Conservation (phyloP, 1,284 basidiomycete species). For the Fomitopsis schrenkii region DNA sequence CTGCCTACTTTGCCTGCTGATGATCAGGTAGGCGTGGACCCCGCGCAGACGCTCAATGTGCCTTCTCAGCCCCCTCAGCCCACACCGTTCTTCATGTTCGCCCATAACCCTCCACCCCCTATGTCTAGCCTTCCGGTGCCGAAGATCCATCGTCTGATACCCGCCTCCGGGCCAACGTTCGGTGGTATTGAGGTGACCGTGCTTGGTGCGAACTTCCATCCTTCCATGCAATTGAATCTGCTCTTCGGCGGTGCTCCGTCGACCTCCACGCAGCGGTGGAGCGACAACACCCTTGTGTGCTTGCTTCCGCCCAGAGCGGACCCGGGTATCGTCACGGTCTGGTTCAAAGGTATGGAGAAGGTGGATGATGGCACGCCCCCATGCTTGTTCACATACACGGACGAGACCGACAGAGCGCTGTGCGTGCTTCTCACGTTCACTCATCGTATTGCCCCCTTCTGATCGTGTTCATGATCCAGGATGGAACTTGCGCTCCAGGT, state of each 20-base stretch:
- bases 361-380: slow-evolving; percentile 51
- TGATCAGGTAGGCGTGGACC: slow-evolving; percentile 19
- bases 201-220: slow-evolving; percentile 86
- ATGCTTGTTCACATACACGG: slow-evolving; percentile 84
- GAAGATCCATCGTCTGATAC: slow-evolving; percentile 82
- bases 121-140: slow-evolving; percentile 49
- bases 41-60: slow-evolving; percentile 18
- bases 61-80: slow-evolving; percentile 27
- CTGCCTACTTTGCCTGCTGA: slow-evolving; percentile 15
- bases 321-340: slow-evolving; percentile 89
- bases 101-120: slow-evolving; percentile 41
- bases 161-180: slow-evolving; percentile 85
- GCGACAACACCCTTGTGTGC: slow-evolving; percentile 92
- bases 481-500: slow-evolving; percentile 96
- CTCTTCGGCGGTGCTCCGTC: slow-evolving; percentile 86
- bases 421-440: slow-evolving; percentile 37
- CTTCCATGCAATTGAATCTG: slow-evolving; percentile 66
- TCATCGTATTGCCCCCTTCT: slow-evolving; percentile 6
- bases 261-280: slow-evolving; percentile 87
- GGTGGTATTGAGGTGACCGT: slow-evolving; percentile 96
- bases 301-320: slow-evolving; percentile 80
- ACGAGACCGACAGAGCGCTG: slow-evolving; percentile 85
- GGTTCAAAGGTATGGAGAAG: slow-evolving; percentile 72
- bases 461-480: slow-evolving; percentile 33
- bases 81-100: slow-evolving; percentile 59